Base-by-base conservation (phyloP, 139 green algal genomes). In the Micractinium sp. region DNA sequence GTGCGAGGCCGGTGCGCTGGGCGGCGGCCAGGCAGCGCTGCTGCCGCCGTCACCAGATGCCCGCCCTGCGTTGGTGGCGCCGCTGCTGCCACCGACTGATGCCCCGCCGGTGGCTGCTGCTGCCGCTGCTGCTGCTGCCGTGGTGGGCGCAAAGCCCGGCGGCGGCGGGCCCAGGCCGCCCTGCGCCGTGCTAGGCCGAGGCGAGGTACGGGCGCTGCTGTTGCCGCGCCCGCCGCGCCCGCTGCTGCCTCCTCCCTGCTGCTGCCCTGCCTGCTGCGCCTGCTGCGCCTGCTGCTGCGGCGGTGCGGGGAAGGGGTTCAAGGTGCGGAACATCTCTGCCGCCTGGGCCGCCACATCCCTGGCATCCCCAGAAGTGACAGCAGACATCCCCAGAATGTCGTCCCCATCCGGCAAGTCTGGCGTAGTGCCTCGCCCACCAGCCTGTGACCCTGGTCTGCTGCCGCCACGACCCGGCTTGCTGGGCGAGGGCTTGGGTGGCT, bases 341-440 rank as follows among this genome's bases (percentile, higher is more conserved):
- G 90, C 90, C 69, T 92, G 90, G 9, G 85, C n/a, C n/a, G 78
- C 85, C 67, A 92, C 63, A 76, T 86, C 85, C 20, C 33, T 71
- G 7, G 79, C 76, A 27, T 85, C 81, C 13, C 63, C 87, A 27
- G 91, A 90, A 2, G 90, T 90, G 78, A 93, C 89, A 9, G 93
- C 92, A 3, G 83, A 93, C 73, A 95, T 91, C 53, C 93, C 93
- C 23, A 95, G 69, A 35, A 93, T n/a, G 74, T 95, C 93, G 82
- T 95, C 93, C 0, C 89, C 90, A 13, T 94, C 93, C n/a, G 92
- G 91, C 61, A 95, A 35, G 38, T 90, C 89, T 29, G 83, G 85
- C 1, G 78, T 81, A 60, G 27, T 33, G 27, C 3, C n/a, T 19
- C 33, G 29, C 69, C 82, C 69, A 5, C 81, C 79, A 18, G 36